Percentiles rank a stretch among this genome's conserved stretches.
These are phyloP conservation scores for Ophiostoma tasmaniense DNA, from an alignment of 2,329 filamentous ascomycete species.

Conservation along the genomic window DNA sequence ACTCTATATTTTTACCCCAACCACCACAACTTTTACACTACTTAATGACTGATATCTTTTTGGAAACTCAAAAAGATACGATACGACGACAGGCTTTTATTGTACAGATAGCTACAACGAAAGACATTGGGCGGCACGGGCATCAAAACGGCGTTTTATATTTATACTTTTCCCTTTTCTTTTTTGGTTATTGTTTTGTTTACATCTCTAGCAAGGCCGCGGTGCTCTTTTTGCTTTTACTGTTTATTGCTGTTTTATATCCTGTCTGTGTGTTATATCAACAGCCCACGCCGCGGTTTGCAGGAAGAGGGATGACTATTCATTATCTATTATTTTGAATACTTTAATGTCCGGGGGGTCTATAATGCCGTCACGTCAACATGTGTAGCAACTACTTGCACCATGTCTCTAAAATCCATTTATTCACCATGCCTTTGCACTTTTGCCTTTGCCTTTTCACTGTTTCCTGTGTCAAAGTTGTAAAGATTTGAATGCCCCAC, in stretches of 20 bases:
- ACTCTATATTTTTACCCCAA: too few relatives aligned
- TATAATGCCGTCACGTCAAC: not conserved
- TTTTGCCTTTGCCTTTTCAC: not conserved
- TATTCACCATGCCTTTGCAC: not conserved
- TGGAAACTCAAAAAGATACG: not conserved
- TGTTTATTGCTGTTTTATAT: not conserved
- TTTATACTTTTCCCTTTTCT: not conserved
- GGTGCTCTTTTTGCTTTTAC: not conserved
- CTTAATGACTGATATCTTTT: conserved; percentile 8
- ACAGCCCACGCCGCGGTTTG: not conserved
- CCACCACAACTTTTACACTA: not conserved
- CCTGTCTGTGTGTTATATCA: not conserved
- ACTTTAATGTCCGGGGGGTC: not conserved
- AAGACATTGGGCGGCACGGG: not conserved
- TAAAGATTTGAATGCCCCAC: not conserved
- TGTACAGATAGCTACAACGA: not conserved
- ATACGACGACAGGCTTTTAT: not conserved
- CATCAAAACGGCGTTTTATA: conserved; percentile 7
- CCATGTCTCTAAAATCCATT: not conserved
- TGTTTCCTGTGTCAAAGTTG: not conserved
- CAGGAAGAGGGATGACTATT: not conserved
- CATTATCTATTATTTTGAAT: not conserved
- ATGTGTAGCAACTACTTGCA: not conserved
- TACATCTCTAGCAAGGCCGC: not conserved
- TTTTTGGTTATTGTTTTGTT: not conserved